These are phyloP conservation scores for Davidsoniella australis DNA, from an alignment of 2,329 filamentous ascomycete species.

Conservation along the genomic window DNA sequence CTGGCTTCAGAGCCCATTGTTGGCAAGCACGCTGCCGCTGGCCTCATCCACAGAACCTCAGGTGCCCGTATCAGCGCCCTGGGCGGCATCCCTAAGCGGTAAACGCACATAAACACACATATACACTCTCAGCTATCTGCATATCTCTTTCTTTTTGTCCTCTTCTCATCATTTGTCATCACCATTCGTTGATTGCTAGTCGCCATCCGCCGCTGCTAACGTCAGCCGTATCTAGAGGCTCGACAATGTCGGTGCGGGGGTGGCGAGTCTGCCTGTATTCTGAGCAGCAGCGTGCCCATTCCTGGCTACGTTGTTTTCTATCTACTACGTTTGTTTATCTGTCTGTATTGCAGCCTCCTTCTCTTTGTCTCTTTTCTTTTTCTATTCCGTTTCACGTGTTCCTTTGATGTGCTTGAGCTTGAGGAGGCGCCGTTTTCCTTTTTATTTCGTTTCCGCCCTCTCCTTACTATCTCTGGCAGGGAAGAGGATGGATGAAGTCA, in stretches of 20 bases:
- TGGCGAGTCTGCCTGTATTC: too few relatives aligned
- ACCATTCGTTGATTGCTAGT: too few relatives aligned
- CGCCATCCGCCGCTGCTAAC: too few relatives aligned
- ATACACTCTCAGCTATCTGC: too few relatives aligned
- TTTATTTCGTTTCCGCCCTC: background rate
- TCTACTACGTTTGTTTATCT: background rate
- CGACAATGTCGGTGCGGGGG: too few relatives aligned
- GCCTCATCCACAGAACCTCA: constrained; percentile 42
- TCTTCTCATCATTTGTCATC: too few relatives aligned
- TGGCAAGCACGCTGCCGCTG: constrained; percentile 35
- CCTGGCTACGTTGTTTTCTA: background rate
- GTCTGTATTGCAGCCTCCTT: background rate
- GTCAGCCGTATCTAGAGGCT: too few relatives aligned
- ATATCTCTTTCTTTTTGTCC: too few relatives aligned
- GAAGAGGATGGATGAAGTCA: too few relatives aligned
- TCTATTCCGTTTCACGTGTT: background rate
- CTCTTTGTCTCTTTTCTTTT: background rate
- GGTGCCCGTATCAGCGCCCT: constrained; percentile 49
- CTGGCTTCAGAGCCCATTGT: constrained; percentile 33
- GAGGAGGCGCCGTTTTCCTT: background rate
- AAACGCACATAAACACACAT: constrained; percentile 13
- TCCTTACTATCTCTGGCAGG: constrained; percentile 1
- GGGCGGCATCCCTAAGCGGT: constrained; percentile 30
- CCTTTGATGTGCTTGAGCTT: background rate
- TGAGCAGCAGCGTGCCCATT: too few relatives aligned